phyloP scores from a whole-genome alignment of 1,284 basidiomycete species.

The Termitomyces sp. region DNA sequence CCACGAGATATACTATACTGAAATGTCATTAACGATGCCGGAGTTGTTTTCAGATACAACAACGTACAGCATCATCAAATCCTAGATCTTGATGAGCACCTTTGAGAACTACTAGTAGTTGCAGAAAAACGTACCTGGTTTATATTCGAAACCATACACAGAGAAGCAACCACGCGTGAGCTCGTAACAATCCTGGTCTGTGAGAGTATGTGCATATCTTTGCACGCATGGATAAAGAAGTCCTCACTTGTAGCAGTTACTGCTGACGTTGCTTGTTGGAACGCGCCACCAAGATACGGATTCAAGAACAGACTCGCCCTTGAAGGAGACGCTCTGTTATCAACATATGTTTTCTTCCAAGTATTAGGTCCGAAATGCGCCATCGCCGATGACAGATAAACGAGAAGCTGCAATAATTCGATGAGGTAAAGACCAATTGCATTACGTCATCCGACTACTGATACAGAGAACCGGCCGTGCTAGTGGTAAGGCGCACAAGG shows the following conservation, averaged over 20 bases:
- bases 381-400: conserved; percentile 1
- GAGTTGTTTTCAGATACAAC: background rate
- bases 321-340: conserved; percentile 8
- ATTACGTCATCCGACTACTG: background rate
- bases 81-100: conserved; percentile 24
- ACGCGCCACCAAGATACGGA: conserved; percentile 53
- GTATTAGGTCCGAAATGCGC: conserved; percentile 4
- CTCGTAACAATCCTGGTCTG: conserved; percentile 48
- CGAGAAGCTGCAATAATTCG: background rate
- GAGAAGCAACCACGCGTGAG: conserved; percentile 39
- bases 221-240: background rate
- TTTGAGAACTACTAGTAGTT: background rate
- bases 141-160: conserved; percentile 52
- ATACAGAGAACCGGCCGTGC: background rate
- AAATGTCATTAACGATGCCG: background rate
- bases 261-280: conserved; percentile 63
- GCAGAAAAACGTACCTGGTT: conserved; percentile 32
- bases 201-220: background rate
- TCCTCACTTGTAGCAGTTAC: conserved; percentile 45
- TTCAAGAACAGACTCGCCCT: conserved; percentile 31
- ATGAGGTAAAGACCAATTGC: background rate
- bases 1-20: conserved; percentile 74
- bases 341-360: conserved; percentile 3
- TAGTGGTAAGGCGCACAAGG: background rate
- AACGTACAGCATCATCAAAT: conserved; percentile 38